Evolutionary conservation across 768 basidiomycete genomes (phyloP).

Genomic region (Coprinopsis strossmayeri): DNA sequence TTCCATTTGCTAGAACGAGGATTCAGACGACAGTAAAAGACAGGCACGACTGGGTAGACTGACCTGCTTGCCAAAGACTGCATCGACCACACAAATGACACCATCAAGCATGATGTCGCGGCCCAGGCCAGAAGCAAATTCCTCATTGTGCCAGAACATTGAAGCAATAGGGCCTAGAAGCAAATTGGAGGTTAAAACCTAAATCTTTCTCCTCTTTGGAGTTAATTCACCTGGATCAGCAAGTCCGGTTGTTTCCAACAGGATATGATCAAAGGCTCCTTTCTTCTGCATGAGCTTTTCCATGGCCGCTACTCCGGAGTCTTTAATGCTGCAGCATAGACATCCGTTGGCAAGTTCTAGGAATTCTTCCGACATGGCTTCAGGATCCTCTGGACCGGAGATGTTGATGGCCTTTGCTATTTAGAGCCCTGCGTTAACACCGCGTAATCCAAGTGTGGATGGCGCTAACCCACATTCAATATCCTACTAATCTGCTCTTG

Average conservation of each 20-base stretch:
- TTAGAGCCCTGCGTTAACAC: not conserved
- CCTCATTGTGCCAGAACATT: slow-evolving; percentile 85
- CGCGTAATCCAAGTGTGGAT: too few relatives aligned
- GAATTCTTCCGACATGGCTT: slow-evolving; percentile 73
- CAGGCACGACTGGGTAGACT: not conserved
- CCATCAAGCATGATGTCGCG: slow-evolving; percentile 76
- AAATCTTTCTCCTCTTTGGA: too few relatives aligned
- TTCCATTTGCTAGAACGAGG: slow-evolving; percentile 66
- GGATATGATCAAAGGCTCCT: slow-evolving; percentile 89
- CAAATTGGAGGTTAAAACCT: too few relatives aligned
- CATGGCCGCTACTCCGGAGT: slow-evolving; percentile 87
- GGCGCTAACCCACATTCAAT: slow-evolving; percentile 89
- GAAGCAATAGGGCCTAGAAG: slow-evolving; percentile 72
- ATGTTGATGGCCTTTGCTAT: slow-evolving; percentile 85
- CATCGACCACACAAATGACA: slow-evolving; percentile 90
- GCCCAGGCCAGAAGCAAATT: slow-evolving; percentile 62
- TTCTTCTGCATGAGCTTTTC: slow-evolving; percentile 85
- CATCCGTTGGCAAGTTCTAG: slow-evolving; percentile 95
- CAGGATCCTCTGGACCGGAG: slow-evolving; percentile 55
- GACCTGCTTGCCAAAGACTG: slow-evolving; percentile 62
- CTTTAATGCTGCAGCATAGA: slow-evolving; percentile 97
- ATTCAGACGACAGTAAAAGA: slow-evolving; percentile 2
- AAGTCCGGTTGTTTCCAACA: slow-evolving; percentile 92
- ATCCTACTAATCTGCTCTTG: slow-evolving; percentile 41
- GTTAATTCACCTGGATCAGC: slow-evolving; percentile 91